Evolutionary conservation across 1,139 yeast genomes (phyloP).

Genomic region (Komagataea norvegica): DNA sequence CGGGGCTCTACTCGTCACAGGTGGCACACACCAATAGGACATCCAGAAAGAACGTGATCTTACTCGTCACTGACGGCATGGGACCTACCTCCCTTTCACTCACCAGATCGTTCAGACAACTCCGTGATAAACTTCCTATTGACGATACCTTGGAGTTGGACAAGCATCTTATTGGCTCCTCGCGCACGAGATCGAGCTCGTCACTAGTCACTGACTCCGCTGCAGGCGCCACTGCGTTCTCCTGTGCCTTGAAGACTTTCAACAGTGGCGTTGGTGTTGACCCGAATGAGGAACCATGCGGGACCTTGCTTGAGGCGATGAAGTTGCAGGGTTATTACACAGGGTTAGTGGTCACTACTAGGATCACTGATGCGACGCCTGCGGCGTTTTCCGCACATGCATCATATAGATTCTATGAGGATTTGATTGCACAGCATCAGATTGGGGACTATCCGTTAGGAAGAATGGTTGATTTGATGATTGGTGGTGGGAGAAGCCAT

Average conservation of each 20-base stretch:
- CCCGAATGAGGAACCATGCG: slow-evolving; percentile 60
- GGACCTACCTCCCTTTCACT: slow-evolving; percentile 80
- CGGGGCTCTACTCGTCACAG: not conserved
- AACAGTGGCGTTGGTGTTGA: slow-evolving; percentile 83
- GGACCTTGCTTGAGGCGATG: slow-evolving; percentile 79
- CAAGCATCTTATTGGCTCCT: slow-evolving; percentile 63
- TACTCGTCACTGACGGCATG: slow-evolving; percentile 90
- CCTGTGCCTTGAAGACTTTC: slow-evolving; percentile 73
- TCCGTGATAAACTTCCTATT: slow-evolving; percentile 43
- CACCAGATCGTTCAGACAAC: slow-evolving; percentile 67
- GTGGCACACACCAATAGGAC: not conserved
- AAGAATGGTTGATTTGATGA: slow-evolving; percentile 68
- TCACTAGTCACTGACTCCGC: slow-evolving; percentile 85
- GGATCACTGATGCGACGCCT: slow-evolving; percentile 85
- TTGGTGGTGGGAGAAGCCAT: slow-evolving; percentile 88
- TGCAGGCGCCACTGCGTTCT: slow-evolving; percentile 90
- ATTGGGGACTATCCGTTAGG: slow-evolving; percentile 77
- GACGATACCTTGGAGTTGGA: slow-evolving; percentile 59
- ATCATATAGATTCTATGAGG: slow-evolving; percentile 68
- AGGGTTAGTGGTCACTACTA: slow-evolving; percentile 83
- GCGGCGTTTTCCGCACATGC: slow-evolving; percentile 82
- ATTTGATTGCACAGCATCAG: slow-evolving; percentile 80
- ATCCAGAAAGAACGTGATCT: slow-evolving; percentile 58
- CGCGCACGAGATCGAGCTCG: slow-evolving; percentile 69
- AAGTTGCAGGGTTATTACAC: slow-evolving; percentile 72